Percentiles rank a stretch among this genome's conserved stretches.
Evolutionary conservation across 208 protist genomes (phyloP).

Genomic region (Crithidia bombi): DNA sequence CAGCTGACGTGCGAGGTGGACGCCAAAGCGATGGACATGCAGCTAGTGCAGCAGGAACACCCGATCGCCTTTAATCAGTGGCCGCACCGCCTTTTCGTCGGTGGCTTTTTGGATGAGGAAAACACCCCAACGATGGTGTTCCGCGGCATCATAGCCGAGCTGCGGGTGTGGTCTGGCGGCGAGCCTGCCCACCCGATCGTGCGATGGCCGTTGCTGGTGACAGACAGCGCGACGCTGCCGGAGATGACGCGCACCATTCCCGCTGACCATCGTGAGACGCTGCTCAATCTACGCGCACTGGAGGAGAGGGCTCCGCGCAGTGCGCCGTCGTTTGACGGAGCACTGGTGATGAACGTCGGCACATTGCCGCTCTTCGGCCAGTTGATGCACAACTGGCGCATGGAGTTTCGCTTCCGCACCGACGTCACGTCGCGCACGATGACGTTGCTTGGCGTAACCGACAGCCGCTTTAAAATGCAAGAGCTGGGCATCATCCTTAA

Average conservation of each 20-base stretch:
- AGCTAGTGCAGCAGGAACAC: constrained; percentile 87
- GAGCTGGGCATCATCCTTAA: constrained; percentile 89
- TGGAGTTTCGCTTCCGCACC: constrained; percentile 88
- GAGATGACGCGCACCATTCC: constrained; percentile 79
- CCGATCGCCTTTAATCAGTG: constrained; percentile 88
- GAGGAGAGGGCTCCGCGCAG: constrained; percentile 57
- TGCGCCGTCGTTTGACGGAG: constrained; percentile 79
- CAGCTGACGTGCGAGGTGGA: constrained; percentile 74
- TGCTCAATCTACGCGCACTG: constrained; percentile 56
- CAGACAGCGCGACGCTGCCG: constrained; percentile 50
- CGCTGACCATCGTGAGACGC: constrained; percentile 76
- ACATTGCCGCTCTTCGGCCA: constrained; percentile 76
- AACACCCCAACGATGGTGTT: constrained; percentile 70
- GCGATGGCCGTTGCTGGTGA: constrained; percentile 75
- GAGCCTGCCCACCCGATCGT: constrained; percentile 55
- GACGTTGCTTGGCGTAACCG: constrained; percentile 83
- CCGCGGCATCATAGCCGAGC: constrained; percentile 70
- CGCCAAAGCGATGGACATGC: constrained; percentile 47
- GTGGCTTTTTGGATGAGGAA: constrained; percentile 74
- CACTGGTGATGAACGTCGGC: constrained; percentile 80
- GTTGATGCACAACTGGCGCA: constrained; percentile 86
- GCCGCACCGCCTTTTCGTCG: constrained; percentile 88
- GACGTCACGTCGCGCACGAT: constrained; percentile 73
- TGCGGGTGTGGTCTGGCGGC: constrained; percentile 75
- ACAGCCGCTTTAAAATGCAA: constrained; percentile 86